Evolutionary conservation across 768 basidiomycete species (phyloP).

Genomic region (Russula ochroleuca): DNA sequence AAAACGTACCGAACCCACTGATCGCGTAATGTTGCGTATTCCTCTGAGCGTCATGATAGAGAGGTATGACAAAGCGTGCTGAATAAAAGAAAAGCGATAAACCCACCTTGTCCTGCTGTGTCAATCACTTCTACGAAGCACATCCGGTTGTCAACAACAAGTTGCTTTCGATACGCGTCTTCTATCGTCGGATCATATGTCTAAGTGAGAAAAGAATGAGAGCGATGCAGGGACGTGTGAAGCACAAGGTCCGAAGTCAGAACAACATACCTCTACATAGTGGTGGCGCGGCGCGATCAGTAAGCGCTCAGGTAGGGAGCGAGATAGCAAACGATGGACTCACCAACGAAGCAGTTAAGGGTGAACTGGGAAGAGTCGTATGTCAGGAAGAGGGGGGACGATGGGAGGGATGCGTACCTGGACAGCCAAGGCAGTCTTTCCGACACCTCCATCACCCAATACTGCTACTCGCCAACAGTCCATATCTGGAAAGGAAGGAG

Average conservation of each 20-base stretch:
- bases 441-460: conserved; percentile 94
- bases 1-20: conserved; percentile 91
- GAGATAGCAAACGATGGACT: conserved; percentile 34
- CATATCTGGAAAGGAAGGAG: conserved; percentile 47
- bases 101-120: conserved; percentile 92
- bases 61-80: conserved; percentile 25
- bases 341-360: conserved; percentile 92
- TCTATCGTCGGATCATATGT: conserved; percentile 99
- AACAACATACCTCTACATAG: conserved; percentile 49
- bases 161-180: conserved; percentile 93
- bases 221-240: conserved; percentile 18
- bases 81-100: conserved; percentile 1
- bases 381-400: conserved; percentile 11
- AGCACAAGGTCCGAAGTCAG: conserved; percentile 16
- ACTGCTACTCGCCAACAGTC: conserved; percentile 96
- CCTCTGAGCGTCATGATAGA: conserved; percentile 55
- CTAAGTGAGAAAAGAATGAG: conserved; percentile 38
- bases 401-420: conserved; percentile 53
- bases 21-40: conserved; percentile 92
- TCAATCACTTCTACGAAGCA: conserved; percentile 96
- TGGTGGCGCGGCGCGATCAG: conserved; percentile 23
- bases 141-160: conserved; percentile 91
- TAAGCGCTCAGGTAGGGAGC: conserved; percentile 11
- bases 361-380: conserved; percentile 61
- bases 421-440: conserved; percentile 93